These are phyloP conservation scores for Kodamaea alishanica DNA, from an alignment of 1,139 yeast species.

Conservation along the genomic window DNA sequence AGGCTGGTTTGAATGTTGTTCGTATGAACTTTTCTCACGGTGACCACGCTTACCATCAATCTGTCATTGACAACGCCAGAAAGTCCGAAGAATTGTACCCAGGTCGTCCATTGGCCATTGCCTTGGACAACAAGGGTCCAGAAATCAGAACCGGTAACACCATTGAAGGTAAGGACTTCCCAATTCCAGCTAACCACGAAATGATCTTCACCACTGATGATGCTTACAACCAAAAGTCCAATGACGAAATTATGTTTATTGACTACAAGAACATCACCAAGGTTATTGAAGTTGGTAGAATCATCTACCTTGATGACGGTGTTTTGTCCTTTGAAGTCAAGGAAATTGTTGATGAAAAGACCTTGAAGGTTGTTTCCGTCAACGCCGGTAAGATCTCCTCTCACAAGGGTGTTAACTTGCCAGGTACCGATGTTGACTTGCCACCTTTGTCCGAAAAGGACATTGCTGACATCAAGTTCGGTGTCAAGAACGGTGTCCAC, in stretches of 20 bases:
- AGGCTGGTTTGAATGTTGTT: conserved; percentile 95
- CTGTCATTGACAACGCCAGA: conserved; percentile 93
- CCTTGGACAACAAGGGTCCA: conserved; percentile 99
- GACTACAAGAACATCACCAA: conserved; percentile 96
- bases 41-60: conserved; percentile 92
- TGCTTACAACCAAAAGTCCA: conserved; percentile 63
- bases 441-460: conserved; percentile 98
- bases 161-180: conserved; percentile 68
- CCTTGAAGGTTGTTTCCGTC: conserved; percentile 81
- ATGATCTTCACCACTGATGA: conserved; percentile 93
- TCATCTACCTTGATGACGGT: conserved; percentile 96
- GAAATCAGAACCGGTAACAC: conserved; percentile 99
- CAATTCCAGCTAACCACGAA: conserved; percentile 81
- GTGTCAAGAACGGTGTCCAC: conserved; percentile 95
- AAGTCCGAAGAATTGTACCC: conserved; percentile 85
- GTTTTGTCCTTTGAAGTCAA: conserved; percentile 91
- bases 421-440: conserved; percentile 97
- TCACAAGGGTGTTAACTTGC: conserved; percentile 98
- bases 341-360: conserved; percentile 72
- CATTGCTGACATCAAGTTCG: conserved; percentile 83
- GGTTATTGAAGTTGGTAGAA: conserved; percentile 82
- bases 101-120: conserved; percentile 97
- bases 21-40: conserved; percentile 99
- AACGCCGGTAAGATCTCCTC: conserved; percentile 95
- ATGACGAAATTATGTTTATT: conserved; percentile 77